A percentile compares a stretch with the other conserved stretches of the same genome.
These are phyloP conservation scores for Saksenaea vasiformis DNA, from an alignment of 371 early-diverging fungal genomes.

Conservation along the genomic window DNA sequence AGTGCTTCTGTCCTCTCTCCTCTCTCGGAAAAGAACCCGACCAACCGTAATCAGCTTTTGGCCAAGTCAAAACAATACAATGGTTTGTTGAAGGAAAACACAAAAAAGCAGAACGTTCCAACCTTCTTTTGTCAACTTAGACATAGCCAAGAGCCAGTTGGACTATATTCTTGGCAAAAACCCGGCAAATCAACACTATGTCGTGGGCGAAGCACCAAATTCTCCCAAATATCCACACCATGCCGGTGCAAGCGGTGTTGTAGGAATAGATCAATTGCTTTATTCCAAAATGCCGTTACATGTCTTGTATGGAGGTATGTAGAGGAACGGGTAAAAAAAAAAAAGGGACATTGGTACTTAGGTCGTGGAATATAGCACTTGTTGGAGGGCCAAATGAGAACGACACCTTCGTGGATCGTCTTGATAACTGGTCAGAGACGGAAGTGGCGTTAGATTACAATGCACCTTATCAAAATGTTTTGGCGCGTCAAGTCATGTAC, in stretches of 20 bases:
- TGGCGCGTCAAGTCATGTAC: conserved; percentile 52
- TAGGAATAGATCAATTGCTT: neutral
- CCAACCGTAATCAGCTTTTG: neutral
- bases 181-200: conserved; percentile 46
- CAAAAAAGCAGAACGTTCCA: neutral
- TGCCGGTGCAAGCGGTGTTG: conserved; percentile 44
- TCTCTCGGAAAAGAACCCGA: neutral
- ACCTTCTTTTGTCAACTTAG: conserved; percentile 3
- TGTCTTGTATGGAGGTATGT: conserved; percentile 23
- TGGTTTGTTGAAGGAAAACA: neutral
- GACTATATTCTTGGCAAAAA: conserved; percentile 54
- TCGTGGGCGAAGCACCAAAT: conserved; percentile 50
- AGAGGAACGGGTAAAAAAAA: conserved; percentile 11
- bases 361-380: conserved; percentile 37
- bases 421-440: conserved; percentile 45
- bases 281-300: neutral
- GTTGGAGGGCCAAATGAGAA: conserved; percentile 54
- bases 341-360: conserved; percentile 11
- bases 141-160: conserved; percentile 31
- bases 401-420: conserved; percentile 41
- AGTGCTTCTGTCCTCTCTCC: conserved; percentile 15
- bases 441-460: conserved; percentile 61
- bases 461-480: conserved; percentile 45
- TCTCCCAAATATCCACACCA: conserved; percentile 55
- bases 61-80: conserved; percentile 4